phyloP scores from a whole-genome alignment of 139 green algal species.

The Picocystis salinarum region DNA sequence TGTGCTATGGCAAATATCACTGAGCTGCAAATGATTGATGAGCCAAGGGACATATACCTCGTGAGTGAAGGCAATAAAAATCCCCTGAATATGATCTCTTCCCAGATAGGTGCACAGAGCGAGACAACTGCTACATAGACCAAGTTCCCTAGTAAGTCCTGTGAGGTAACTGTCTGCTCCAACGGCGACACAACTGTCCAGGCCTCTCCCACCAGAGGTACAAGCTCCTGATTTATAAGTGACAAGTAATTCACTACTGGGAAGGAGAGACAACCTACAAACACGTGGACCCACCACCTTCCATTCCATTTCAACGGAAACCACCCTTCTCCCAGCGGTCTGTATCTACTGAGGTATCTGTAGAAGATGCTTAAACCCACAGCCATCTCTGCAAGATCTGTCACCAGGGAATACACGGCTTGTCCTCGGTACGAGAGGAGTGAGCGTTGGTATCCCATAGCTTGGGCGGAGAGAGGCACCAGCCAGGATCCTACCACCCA shows the following conservation, averaged over 20 bases:
- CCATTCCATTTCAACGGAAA: constrained; percentile 1
- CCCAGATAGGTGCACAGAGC: constrained; percentile 73
- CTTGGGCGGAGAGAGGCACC: constrained; percentile 23
- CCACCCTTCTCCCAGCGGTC: constrained; percentile 12
- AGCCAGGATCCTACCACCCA: constrained; percentile 41
- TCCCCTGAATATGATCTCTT: constrained; percentile 85
- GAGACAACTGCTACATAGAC: constrained; percentile 56
- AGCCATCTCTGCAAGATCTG: constrained; percentile 45
- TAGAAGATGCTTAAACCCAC: constrained; percentile 44
- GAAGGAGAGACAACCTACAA: constrained; percentile 13
- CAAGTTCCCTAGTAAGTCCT: constrained; percentile 34
- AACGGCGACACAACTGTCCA: constrained; percentile 6
- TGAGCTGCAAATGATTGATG: constrained; percentile 21
- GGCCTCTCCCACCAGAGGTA: constrained; percentile 1
- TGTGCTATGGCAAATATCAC: constrained; percentile 69
- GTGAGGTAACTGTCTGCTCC: constrained; percentile 19
- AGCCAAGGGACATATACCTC: constrained; percentile 32
- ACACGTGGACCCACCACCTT: constrained; percentile 8
- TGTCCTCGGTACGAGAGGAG: constrained; percentile 22
- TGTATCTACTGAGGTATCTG: constrained; percentile 27
- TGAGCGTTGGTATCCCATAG: constrained; percentile 29
- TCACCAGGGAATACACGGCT: constrained; percentile 47
- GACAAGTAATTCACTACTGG: constrained; percentile 18
- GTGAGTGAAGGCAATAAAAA: constrained; percentile 76
- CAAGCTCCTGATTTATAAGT: constrained; percentile 9